phyloP scores from a whole-genome alignment of 179 eudicot genomes.

The Gypsophila paniculata region DNA sequence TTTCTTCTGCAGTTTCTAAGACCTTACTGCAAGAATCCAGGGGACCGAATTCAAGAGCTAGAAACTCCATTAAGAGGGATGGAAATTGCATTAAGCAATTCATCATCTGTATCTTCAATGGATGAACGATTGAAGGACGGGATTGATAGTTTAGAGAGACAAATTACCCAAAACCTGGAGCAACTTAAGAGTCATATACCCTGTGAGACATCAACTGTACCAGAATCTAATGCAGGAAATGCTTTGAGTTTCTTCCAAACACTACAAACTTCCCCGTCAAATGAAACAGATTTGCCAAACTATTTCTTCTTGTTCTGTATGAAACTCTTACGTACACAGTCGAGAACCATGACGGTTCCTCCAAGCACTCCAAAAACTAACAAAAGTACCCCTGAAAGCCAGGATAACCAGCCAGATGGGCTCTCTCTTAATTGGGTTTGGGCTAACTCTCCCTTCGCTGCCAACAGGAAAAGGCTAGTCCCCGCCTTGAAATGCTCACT shows the following conservation, averaged over 20 bases:
- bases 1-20: conserved; percentile 37
- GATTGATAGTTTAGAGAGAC: conserved; percentile 30
- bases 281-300: conserved; percentile 41
- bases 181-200: conserved; percentile 40
- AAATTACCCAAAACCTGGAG: conserved; percentile 34
- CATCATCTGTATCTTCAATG: conserved; percentile 25
- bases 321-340: conserved; percentile 48
- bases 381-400: conserved; percentile 17
- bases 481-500: conserved; percentile 59
- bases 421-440: conserved; percentile 24
- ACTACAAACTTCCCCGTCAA: conserved; percentile 33
- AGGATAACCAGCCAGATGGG: conserved; percentile 23
- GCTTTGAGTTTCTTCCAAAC: conserved; percentile 36
- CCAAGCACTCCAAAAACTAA: conserved; percentile 17
- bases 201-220: conserved; percentile 39
- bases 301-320: conserved; percentile 73
- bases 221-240: conserved; percentile 42
- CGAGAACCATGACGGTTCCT: conserved; percentile 23
- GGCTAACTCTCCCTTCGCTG: conserved; percentile 22
- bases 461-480: conserved; percentile 34
- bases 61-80: conserved; percentile 62
- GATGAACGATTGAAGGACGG: conserved; percentile 36
- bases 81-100: conserved; percentile 53
- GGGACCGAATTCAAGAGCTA: conserved; percentile 42
- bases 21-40: conserved; percentile 46